phyloP scores from a whole-genome alignment of 2,329 filamentous ascomycete genomes.

The Hypoxylon sp. region DNA sequence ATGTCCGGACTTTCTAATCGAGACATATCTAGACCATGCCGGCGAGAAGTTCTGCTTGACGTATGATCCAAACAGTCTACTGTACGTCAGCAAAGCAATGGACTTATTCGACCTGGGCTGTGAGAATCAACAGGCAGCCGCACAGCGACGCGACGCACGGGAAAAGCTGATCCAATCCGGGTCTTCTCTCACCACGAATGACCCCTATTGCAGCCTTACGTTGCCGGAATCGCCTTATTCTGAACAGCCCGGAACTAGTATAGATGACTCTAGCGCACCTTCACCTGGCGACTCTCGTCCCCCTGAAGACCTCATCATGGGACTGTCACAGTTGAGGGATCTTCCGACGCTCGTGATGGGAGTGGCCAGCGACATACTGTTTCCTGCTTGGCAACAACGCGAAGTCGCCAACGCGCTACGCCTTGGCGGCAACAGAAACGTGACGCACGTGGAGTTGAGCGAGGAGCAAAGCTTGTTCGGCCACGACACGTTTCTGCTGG shows the following conservation, averaged over 20 bases:
- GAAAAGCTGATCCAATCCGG: conserved; percentile 63
- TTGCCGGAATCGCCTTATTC: conserved; percentile 85
- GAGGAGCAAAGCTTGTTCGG: conserved; percentile 95
- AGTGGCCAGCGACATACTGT: conserved; percentile 93
- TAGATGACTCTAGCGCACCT: conserved; percentile 44
- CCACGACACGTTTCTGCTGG: conserved; percentile 94
- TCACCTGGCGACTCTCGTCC: conserved; percentile 58
- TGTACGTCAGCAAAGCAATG: conserved; percentile 99
- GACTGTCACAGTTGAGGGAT: conserved; percentile 74
- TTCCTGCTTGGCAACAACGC: conserved; percentile 97
- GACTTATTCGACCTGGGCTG: conserved; percentile 92
- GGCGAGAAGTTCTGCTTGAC: conserved; percentile 98
- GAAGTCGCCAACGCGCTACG: conserved; percentile 88
- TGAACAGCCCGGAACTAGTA: conserved; percentile 68
- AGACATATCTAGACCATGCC: conserved; percentile 97
- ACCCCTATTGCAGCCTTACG: conserved; percentile 76
- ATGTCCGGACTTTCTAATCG: conserved; percentile 97
- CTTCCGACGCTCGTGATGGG: conserved; percentile 90
- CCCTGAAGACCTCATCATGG: conserved; percentile 80
- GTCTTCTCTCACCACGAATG: conserved; percentile 44
- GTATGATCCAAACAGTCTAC: conserved; percentile 92
- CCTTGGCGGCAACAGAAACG: conserved; percentile 77
- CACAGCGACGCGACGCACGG: conserved; percentile 67
- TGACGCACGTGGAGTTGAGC: conserved; percentile 89
- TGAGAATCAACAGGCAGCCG: conserved; percentile 71